Base-by-base conservation (phyloP, 225 moss, liverwort and hornwort species). In the Rhytidiadelphus loreus region DNA sequence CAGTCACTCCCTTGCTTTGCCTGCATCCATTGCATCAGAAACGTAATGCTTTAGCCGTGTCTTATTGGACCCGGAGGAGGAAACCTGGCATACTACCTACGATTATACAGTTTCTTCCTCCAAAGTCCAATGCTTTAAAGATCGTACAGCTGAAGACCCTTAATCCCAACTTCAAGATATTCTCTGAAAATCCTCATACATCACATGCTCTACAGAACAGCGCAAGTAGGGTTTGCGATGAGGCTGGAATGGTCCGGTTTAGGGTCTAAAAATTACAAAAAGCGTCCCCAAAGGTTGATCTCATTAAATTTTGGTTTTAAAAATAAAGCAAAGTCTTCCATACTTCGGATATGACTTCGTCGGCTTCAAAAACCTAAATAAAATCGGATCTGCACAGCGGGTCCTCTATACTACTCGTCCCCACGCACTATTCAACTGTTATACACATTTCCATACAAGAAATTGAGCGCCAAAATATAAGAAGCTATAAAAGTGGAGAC, bases 1-100 rank as follows among this genome's bases (percentile, higher is more conserved):
- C 86, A 90, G 71, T 90, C 93, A 68, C 55, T 84, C 56, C 90
- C 94, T 55, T 90, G 90, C 86, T 93, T 87, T 25, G 84, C 88
- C 91, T 94, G 83, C 46, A 82, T 80, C 70, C 90, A 90, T 82
- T 50, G n/a, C 75, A 85, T 64, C 50, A 46, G 52, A 82, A 77
- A 37, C 30, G 23, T 37, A 39, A 65, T 75, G 35, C 63, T 41
- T 55, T 29, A 87, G 35, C 59, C 59, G 16, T 77, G 69, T 59
- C 59, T 75, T 22, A 39, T 22, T 12, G 41, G 23, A 55, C 41
- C 46, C n/a, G 12, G 53, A 52, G 83, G 10, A 58, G 44, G 30
- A 63, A 53, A 55, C 53, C 41, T 77, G 52, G 53, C 30, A 55
- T 50, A 58, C 19, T 41, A 79, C 39, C 39, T 12, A 58, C 41